A percentile compares a stretch with the other conserved stretches of the same genome.
Conservation (phyloP, 257 asterid species). For the Solanum paucissectum region DNA sequence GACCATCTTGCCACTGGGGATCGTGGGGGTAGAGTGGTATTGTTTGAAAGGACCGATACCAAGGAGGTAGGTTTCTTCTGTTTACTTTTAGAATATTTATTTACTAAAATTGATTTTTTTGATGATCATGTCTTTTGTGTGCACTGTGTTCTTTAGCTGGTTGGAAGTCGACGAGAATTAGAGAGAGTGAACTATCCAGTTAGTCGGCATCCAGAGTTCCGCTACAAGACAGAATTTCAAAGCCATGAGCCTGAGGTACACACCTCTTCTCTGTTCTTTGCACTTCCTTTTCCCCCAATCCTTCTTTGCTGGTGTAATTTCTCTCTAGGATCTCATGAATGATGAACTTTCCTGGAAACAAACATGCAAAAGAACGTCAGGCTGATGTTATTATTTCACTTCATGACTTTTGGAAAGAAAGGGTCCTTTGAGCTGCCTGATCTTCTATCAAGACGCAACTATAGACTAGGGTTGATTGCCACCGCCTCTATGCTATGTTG, state of each 20-base stretch:
- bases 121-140: background rate
- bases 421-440: background rate
- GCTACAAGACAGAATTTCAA: slow-evolving; percentile 95
- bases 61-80: slow-evolving; percentile 33
- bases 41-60: slow-evolving; percentile 42
- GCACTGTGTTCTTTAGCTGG: slow-evolving; percentile 34
- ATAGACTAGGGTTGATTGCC: background rate
- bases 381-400: background rate
- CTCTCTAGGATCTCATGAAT: background rate
- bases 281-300: background rate
- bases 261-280: background rate
- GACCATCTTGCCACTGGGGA: slow-evolving; percentile 63
- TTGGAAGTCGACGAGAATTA: slow-evolving; percentile 66
- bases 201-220: slow-evolving; percentile 84
- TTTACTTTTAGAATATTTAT: background rate
- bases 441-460: background rate
- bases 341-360: background rate
- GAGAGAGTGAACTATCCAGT: slow-evolving; percentile 65
- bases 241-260: slow-evolving; percentile 99
- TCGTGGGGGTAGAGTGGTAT: slow-evolving; percentile 57
- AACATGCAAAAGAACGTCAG: background rate
- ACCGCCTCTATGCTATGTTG: background rate
- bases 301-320: background rate
- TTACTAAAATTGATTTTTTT: background rate
- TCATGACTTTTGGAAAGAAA: background rate